Base-by-base conservation (phyloP, 2,329 filamentous ascomycete genomes). In the Neocatenulostroma microsporum region DNA sequence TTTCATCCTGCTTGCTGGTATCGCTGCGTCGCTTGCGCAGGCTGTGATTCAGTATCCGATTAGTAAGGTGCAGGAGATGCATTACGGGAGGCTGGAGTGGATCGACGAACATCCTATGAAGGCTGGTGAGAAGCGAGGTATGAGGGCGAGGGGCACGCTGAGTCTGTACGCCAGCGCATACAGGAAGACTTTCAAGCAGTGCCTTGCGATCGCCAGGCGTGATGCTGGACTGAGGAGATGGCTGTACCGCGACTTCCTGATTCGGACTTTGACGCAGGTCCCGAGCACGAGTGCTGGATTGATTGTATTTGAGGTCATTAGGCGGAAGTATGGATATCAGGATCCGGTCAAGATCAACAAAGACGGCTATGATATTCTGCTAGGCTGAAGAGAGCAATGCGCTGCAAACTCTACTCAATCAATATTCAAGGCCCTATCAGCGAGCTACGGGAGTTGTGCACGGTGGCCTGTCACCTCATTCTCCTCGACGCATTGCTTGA, bases 261-360 rank as follows among this genome's bases (percentile, higher is more conserved):
- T 74, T 72, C 79, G 73, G 36, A 82, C 82, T 1, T 71, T 86
- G 35, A 68, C 80, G 4, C 82, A 86, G 60, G 80, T 84, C 2
- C 83, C 83, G 0, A 84, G 80, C 54, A 87, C 83, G 2, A 82
- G 78, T 41, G 82, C 82, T 0, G 83, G 82, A 0, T 56, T 88
- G 41, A 84, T 88, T 47, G 83, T 85, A 14, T 88, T 88, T 55
- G 83, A 88, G 61, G 55, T 88, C 29, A 76, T 86, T 24, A 67
- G 83, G 39, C 68, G 82, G 23, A 84, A 84, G 60, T 87, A 85
- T 48, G 79, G 78, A 2, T 67, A 74, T 40, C 70, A 72, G 2
- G 78, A 81, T 33, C 72, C 72, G 49, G 77, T 78, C 44, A 70
- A 69, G 47, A 84, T 83, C 36, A 73, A 70, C 32, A 75, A 76